Evolutionary conservation across 805 yeast genomes (phyloP).

Genomic region (Wickerhamiella shivajii): DNA sequence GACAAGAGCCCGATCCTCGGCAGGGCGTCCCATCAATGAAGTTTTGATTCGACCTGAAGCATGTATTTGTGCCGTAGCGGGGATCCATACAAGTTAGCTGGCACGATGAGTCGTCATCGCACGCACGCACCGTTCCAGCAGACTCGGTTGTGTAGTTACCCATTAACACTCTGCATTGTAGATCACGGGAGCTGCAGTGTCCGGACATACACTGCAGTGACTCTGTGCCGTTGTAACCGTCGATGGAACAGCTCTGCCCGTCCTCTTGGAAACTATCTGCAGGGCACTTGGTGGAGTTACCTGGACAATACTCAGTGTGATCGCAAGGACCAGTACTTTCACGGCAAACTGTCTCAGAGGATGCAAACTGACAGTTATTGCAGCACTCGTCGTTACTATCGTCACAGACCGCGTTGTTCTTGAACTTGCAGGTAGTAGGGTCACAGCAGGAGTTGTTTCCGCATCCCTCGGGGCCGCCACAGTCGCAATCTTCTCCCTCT

Average conservation of each 20-base stretch:
- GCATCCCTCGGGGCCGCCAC: slow-evolving; percentile 27
- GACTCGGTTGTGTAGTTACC: slow-evolving; percentile 15
- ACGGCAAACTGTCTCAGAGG: slow-evolving; percentile 21
- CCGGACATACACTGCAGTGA: slow-evolving; percentile 22
- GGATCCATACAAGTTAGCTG: slow-evolving; percentile 20
- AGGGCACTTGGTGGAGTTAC: slow-evolving; percentile 24
- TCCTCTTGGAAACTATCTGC: slow-evolving; percentile 17
- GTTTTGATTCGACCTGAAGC: slow-evolving; percentile 21
- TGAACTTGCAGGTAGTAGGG: slow-evolving; percentile 16
- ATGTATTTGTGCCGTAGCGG: slow-evolving; percentile 15
- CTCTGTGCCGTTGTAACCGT: slow-evolving; percentile 7
- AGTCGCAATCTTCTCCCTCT: slow-evolving; percentile 28
- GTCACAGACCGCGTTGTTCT: slow-evolving; percentile 15
- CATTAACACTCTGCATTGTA: slow-evolving; percentile 23
- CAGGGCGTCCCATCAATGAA: slow-evolving; percentile 27
- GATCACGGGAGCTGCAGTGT: slow-evolving; percentile 25
- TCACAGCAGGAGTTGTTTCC: slow-evolving; percentile 18
- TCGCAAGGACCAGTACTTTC: slow-evolving; percentile 24
- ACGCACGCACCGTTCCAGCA: slow-evolving; percentile 20
- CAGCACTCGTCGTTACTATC: slow-evolving; percentile 23
- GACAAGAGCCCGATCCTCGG: slow-evolving; percentile 20
- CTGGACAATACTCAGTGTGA: slow-evolving; percentile 24
- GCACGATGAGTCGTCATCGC: slow-evolving; percentile 20
- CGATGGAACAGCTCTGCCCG: slow-evolving; percentile 19
- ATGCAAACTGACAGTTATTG: slow-evolving; percentile 21